Evolutionary conservation across 2,329 filamentous ascomycete species (phyloP).

Genomic region (Colletotrichum euphorbiae): DNA sequence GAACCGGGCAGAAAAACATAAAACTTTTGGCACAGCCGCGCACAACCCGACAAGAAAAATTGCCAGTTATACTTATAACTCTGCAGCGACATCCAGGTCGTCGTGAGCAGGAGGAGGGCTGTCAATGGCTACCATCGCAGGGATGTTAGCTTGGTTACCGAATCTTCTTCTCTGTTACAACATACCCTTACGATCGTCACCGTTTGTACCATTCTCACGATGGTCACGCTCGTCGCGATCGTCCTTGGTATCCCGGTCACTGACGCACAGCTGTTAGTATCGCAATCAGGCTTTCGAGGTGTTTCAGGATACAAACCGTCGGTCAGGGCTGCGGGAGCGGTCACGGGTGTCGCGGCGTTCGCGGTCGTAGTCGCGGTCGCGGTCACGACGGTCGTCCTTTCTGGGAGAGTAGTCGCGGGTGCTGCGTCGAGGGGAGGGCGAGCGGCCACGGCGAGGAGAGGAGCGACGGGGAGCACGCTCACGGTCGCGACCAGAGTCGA

Average conservation of each 20-base stretch:
- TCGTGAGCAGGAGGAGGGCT: slow-evolving; percentile 88
- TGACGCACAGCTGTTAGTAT: slow-evolving; percentile 49
- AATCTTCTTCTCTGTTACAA: slow-evolving; percentile 18
- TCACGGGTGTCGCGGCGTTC: slow-evolving; percentile 81
- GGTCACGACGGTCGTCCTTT: slow-evolving; percentile 87
- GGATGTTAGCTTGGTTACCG: slow-evolving; percentile 33
- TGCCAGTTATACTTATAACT: slow-evolving; percentile 59
- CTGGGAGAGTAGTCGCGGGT: slow-evolving; percentile 86
- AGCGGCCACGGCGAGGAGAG: slow-evolving; percentile 76
- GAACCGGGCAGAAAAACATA: slow-evolving; percentile 29
- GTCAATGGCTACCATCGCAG: slow-evolving; percentile 66
- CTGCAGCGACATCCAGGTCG: slow-evolving; percentile 89
- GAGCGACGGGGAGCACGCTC: slow-evolving; percentile 69
- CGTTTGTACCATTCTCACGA: slow-evolving; percentile 82
- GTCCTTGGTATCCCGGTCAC: slow-evolving; percentile 69
- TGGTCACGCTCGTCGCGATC: slow-evolving; percentile 79
- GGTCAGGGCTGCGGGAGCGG: slow-evolving; percentile 78
- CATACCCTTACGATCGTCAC: slow-evolving; percentile 90
- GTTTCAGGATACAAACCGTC: slow-evolving; percentile 56
- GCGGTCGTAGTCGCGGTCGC: slow-evolving; percentile 82
- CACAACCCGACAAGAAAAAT: slow-evolving; percentile 32
- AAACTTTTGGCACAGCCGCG: slow-evolving; percentile 38
- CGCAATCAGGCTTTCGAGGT: slow-evolving; percentile 18
- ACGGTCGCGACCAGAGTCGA: slow-evolving; percentile 89
- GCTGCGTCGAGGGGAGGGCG: slow-evolving; percentile 81